A percentile compares a stretch with the other conserved stretches of the same genome.
Conservation (phyloP, 306 rosid species). For the Cucumis melo region DNA sequence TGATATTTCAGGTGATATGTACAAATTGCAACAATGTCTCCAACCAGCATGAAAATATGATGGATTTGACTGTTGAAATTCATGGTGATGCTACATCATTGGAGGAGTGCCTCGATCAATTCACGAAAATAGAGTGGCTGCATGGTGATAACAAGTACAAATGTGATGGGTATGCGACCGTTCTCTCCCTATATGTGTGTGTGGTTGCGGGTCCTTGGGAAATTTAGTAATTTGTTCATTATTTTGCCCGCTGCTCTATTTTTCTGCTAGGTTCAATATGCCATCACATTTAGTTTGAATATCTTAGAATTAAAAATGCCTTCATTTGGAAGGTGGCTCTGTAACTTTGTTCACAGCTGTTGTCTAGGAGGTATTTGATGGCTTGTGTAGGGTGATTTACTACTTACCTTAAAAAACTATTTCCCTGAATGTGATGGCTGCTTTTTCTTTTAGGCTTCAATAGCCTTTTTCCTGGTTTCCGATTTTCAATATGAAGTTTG, state of each 20-base stretch:
- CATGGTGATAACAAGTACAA: conserved; percentile 93
- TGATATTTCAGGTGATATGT: conserved; percentile 59
- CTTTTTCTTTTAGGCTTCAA: not conserved
- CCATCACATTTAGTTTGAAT: not conserved
- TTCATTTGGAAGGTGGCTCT: not conserved
- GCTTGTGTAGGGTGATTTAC: not conserved
- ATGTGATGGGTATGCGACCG: conserved; percentile 74
- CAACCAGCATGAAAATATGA: conserved; percentile 85
- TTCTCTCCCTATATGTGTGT: not conserved
- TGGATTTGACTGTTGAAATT: conserved; percentile 97
- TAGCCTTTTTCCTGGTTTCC: not conserved
- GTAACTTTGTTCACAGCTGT: not conserved
- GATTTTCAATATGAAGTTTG: not conserved
- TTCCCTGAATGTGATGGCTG: not conserved
- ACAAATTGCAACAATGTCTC: conserved; percentile 62
- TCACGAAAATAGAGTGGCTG: conserved; percentile 72
- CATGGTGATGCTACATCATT: conserved; percentile 88
- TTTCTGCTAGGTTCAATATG: not conserved
- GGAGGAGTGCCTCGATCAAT: conserved; percentile 93
- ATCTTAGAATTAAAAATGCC: not conserved
- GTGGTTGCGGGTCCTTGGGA: not conserved
- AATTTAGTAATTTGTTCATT: not conserved
- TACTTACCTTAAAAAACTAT: not conserved
- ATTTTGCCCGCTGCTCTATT: not conserved
- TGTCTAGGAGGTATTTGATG: not conserved